Conservation (phyloP, 2,329 filamentous ascomycete genomes). For the Penicillium sumatraense region DNA sequence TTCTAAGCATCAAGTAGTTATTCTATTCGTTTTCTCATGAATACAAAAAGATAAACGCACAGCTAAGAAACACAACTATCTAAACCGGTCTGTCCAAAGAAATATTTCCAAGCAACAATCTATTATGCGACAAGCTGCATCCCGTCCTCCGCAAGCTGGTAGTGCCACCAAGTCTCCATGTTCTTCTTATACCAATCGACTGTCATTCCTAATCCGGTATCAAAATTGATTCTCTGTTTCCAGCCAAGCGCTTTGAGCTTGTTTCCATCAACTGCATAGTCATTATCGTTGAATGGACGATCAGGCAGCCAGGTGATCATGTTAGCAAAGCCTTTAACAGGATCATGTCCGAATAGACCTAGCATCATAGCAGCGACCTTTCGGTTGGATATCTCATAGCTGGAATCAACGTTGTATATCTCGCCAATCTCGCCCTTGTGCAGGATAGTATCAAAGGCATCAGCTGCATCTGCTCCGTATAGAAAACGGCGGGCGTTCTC, state of each 20-base stretch:
- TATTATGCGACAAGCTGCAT: not conserved
- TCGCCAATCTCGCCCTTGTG: slow-evolving; percentile 76
- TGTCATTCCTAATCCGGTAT: slow-evolving; percentile 65
- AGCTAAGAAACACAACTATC: not conserved
- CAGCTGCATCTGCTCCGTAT: slow-evolving; percentile 77
- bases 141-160: not conserved
- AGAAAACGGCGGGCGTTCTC: slow-evolving; percentile 76
- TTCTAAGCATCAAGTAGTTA: not conserved
- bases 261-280: slow-evolving; percentile 72
- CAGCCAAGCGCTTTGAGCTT: slow-evolving; percentile 71
- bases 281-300: slow-evolving; percentile 76
- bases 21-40: not conserved
- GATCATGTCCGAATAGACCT: slow-evolving; percentile 62
- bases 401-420: slow-evolving; percentile 80
- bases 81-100: not conserved
- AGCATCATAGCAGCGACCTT: slow-evolving; percentile 71
- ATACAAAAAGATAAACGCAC: not conserved
- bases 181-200: slow-evolving; percentile 68
- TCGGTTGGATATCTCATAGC: slow-evolving; percentile 67
- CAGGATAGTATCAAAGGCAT: slow-evolving; percentile 82
- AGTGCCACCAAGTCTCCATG: not conserved
- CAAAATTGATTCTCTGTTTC: slow-evolving; percentile 69
- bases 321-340: slow-evolving; percentile 56
- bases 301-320: slow-evolving; percentile 78
- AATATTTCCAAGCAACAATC: not conserved